These are phyloP conservation scores for Polygonum maritimum DNA, from an alignment of 148 eudicot genomes.

Conservation along the genomic window DNA sequence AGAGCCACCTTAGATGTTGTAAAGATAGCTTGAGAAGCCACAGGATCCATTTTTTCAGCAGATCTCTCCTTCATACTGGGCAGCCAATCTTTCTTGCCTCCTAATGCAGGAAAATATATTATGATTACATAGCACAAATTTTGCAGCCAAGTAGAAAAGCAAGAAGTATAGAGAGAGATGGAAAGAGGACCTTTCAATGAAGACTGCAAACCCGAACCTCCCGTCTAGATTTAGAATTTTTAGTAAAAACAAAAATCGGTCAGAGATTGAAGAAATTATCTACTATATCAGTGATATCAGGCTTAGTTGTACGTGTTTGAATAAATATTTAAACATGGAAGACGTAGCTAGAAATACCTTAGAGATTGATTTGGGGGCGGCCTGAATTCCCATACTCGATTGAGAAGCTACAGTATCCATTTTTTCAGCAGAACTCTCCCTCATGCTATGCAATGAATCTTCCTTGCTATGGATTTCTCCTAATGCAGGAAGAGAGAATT, in stretches of 20 bases:
- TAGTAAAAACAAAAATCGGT: background rate
- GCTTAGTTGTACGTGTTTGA: background rate
- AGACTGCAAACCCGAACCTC: conserved; percentile 17
- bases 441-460: conserved; percentile 10
- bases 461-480: conserved; percentile 16
- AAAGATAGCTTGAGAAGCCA: conserved; percentile 21
- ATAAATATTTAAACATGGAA: background rate
- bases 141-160: background rate
- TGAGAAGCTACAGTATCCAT: conserved; percentile 19
- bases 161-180: no score
- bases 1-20: conserved; percentile 33
- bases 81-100: conserved; percentile 11
- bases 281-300: background rate
- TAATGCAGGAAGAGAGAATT: conserved; percentile 6
- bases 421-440: conserved; percentile 14
- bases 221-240: conserved; percentile 26
- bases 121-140: background rate
- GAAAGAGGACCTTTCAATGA: background rate
- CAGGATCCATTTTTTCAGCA: conserved; percentile 16
- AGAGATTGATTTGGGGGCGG: conserved; percentile 19
- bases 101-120: conserved; percentile 9
- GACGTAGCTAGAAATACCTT: conserved; percentile 29
- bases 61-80: conserved; percentile 12
- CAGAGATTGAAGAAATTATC: background rate
- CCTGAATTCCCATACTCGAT: conserved; percentile 25